phyloP scores from a whole-genome alignment of 2,329 filamentous ascomycete genomes.

The Peltaster fructicola region DNA sequence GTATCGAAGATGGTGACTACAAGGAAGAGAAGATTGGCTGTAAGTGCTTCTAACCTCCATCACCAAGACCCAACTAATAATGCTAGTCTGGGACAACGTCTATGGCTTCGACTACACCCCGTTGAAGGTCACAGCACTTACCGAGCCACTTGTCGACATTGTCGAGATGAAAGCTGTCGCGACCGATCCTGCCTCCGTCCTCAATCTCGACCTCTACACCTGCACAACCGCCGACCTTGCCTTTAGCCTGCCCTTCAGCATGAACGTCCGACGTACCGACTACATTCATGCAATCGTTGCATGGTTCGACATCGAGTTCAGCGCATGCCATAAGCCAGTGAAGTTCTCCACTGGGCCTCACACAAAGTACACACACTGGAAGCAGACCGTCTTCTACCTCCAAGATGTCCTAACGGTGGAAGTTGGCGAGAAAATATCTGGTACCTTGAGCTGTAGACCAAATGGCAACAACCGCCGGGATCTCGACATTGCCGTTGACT shows the following conservation, averaged over 20 bases:
- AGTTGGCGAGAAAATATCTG: constrained; percentile 61
- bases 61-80: constrained; percentile 8
- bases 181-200: constrained; percentile 69
- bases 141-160: constrained; percentile 91
- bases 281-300: constrained; percentile 92
- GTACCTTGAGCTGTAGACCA: constrained; percentile 63
- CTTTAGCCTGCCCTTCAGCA: constrained; percentile 62
- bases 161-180: constrained; percentile 95
- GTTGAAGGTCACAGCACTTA: constrained; percentile 81
- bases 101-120: constrained; percentile 96
- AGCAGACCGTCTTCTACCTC: constrained; percentile 98
- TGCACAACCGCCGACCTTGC: constrained; percentile 69
- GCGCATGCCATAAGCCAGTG: constrained; percentile 94
- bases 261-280: constrained; percentile 68
- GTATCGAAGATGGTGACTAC: constrained; percentile 97
- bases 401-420: constrained; percentile 84
- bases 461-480: constrained; percentile 91
- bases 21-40: constrained; percentile 99
- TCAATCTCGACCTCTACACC: constrained; percentile 85
- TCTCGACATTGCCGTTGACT: constrained; percentile 75
- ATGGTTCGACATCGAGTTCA: constrained; percentile 99
- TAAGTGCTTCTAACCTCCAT: constrained; percentile 32
- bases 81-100: constrained; percentile 91
- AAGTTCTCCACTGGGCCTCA: constrained; percentile 93
- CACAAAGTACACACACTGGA: constrained; percentile 99